These are phyloP conservation scores for Rutstroemia sp. DNA, from an alignment of 2,329 filamentous ascomycete genomes.

Conservation along the genomic window DNA sequence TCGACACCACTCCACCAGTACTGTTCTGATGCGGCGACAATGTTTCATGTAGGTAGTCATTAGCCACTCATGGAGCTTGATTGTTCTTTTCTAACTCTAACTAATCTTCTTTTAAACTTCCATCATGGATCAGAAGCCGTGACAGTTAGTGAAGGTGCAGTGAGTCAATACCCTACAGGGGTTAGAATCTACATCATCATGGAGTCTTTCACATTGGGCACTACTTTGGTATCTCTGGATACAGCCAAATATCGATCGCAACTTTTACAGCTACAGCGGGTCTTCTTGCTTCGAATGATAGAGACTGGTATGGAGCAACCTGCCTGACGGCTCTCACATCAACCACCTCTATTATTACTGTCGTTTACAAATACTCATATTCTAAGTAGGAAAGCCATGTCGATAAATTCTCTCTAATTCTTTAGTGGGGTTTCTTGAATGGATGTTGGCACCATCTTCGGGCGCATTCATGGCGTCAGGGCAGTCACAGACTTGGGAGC, in stretches of 20 bases:
- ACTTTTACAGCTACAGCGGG: constrained; percentile 45
- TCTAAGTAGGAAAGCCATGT: neutral
- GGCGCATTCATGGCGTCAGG: constrained; percentile 38
- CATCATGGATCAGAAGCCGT: neutral
- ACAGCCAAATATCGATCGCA: constrained; percentile 24
- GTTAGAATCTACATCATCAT: neutral
- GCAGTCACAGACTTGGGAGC: constrained; percentile 28
- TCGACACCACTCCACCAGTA: neutral
- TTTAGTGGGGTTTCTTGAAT: constrained; percentile 10
- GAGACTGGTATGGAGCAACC: constrained; percentile 32
- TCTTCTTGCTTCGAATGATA: constrained; percentile 42
- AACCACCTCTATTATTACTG: neutral
- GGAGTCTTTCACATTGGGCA: neutral
- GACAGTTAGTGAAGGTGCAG: neutral
- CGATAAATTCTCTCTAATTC: neutral
- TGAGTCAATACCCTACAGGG: neutral
- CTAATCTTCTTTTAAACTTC: neutral
- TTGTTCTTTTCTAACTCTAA: neutral
- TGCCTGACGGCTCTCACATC: neutral
- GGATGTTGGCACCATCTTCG: constrained; percentile 36
- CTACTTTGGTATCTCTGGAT: neutral
- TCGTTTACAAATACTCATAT: neutral
- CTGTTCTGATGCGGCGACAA: neutral
- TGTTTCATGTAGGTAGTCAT: neutral
- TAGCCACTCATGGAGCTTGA: neutral